A percentile compares a stretch with the other conserved stretches of the same genome.
These are phyloP conservation scores for Fusarium illudens DNA, from an alignment of 2,329 filamentous ascomycete genomes.

Conservation along the genomic window DNA sequence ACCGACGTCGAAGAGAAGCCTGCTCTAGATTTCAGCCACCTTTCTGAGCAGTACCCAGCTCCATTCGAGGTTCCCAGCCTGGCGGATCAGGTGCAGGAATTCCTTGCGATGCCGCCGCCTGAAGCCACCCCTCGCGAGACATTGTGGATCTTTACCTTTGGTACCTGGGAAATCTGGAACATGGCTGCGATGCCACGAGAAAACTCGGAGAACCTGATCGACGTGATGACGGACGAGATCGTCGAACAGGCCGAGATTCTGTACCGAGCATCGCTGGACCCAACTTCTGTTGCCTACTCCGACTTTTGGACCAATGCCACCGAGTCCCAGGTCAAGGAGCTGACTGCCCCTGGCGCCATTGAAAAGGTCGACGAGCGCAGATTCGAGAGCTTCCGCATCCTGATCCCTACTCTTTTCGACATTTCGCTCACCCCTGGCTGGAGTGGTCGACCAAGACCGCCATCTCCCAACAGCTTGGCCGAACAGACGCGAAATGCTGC, in stretches of 20 bases:
- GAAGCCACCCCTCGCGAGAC: conserved; percentile 54
- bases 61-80: conserved; percentile 53
- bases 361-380: conserved; percentile 41
- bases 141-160: conserved; percentile 61
- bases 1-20: conserved; percentile 46
- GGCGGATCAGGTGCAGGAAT: conserved; percentile 54
- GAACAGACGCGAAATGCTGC: conserved; percentile 65
- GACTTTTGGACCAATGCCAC: conserved; percentile 49
- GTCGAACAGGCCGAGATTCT: conserved; percentile 58
- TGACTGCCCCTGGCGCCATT: conserved; percentile 38
- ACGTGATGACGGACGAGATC: conserved; percentile 49
- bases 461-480: conserved; percentile 55
- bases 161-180: conserved; percentile 65
- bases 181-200: conserved; percentile 56
- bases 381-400: conserved; percentile 57
- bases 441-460: conserved; percentile 53
- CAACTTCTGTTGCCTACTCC: conserved; percentile 56
- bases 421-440: conserved; percentile 64
- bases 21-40: conserved; percentile 55
- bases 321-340: conserved; percentile 37
- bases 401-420: conserved; percentile 63
- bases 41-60: conserved; percentile 54
- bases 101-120: conserved; percentile 53
- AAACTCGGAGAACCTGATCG: conserved; percentile 49
- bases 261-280: conserved; percentile 54